Evolutionary conservation across 108 stramenopile genomes (phyloP), one percentile per base, ranked within the genome.

Genomic region (Tribonema minus): DNA sequence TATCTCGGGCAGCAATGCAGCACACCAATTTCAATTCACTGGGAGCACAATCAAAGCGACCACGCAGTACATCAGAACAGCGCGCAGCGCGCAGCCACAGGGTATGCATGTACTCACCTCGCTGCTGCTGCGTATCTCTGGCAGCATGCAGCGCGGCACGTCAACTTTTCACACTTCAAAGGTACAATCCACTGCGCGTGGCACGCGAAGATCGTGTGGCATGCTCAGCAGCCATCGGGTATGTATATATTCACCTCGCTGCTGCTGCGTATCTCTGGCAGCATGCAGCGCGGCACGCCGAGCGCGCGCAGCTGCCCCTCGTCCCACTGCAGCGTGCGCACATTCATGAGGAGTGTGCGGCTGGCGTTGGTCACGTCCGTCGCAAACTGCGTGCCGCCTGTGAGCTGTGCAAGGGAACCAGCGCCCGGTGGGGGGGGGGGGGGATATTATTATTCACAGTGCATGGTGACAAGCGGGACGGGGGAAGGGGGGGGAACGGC

Each of bases 301-400:
- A 96, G 87, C 2, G 67, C 68, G 31, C 88, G 59, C 28, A 95
- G 82, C 54, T 95, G 84, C 1, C 61, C 64, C 32, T 91, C 76
- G 80, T 95, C 95, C 95, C 96, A 99, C 12, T 83, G 25, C 23
- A 93, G 82, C 7, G 90, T 89, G 9, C 87, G 59, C 37, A 99
- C 65, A 77, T 96, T 88, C 91, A 95, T 89, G 64, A 97, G 92
- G 37, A 97, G 79, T 85, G 95, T 96, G 26, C 98, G 89, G 64
- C 86, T 86, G n/a, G 95, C 98, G 84, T 99, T 99, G 64, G 91
- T 88, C 0, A 94, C 95, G 83, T 96, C 96, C 3, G 98, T 97
- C 61, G 90, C 75, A 82, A 93, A 95, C 15, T 83, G 65, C 26
- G n/a, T 60, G 26, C 70, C 90, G 89, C 27, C 88, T 88, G 29